Evolutionary conservation across 1,139 yeast genomes (phyloP).

Genomic region (Candida buenavistaensis): DNA sequence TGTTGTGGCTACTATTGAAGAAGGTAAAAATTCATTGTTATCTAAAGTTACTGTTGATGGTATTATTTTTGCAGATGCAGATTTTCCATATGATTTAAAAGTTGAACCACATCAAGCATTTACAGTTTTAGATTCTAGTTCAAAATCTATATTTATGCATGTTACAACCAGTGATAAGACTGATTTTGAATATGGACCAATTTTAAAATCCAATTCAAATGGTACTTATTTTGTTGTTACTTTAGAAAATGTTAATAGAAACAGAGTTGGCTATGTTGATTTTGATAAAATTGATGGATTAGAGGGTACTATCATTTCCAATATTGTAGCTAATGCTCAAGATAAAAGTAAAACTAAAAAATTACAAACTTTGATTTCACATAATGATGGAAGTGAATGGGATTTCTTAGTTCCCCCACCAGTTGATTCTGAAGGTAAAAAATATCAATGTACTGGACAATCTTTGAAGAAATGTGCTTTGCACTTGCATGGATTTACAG

Average conservation of each 20-base stretch:
- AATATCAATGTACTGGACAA: constrained; percentile 53
- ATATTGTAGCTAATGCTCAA: constrained; percentile 56
- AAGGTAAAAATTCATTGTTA: constrained; percentile 44
- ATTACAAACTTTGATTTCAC: constrained; percentile 72
- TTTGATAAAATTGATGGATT: constrained; percentile 81
- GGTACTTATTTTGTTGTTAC: constrained; percentile 88
- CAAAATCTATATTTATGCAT: constrained; percentile 79
- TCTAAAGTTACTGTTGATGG: constrained; percentile 87
- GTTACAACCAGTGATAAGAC: constrained; percentile 61
- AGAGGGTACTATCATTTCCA: constrained; percentile 84
- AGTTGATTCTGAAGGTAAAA: constrained; percentile 60
- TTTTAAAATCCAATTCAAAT: constrained; percentile 91
- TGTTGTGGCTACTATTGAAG: constrained; percentile 72
- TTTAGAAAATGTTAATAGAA: constrained; percentile 74
- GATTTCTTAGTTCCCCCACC: constrained; percentile 64
- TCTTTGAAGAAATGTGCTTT: constrained; percentile 66
- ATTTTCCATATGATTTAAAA: constrained; percentile 69
- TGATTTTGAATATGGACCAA: constrained; percentile 68
- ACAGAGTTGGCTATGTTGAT: constrained; percentile 75
- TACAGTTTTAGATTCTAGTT: constrained; percentile 75
- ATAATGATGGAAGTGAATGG: constrained; percentile 95
- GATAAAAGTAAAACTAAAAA: constrained; percentile 40
- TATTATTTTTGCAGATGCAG: constrained; percentile 70
- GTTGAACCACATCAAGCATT: constrained; percentile 74
- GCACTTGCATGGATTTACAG: constrained; percentile 89